Conservation (phyloP, 176 grass and related monocot genomes). For the Juncus effusus region DNA sequence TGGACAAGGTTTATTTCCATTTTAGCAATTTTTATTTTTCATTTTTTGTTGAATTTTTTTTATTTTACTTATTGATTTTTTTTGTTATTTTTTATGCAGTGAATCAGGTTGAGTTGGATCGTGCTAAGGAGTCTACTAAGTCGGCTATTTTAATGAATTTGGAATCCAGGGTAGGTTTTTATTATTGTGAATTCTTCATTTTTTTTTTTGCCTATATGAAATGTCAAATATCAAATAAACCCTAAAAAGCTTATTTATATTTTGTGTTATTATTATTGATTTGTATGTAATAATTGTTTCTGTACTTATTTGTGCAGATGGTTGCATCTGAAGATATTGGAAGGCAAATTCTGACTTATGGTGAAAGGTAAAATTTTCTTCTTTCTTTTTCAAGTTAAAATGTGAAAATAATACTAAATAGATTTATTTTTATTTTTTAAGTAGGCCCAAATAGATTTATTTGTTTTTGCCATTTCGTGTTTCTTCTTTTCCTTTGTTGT, state of each 20-base stretch:
- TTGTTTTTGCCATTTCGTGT: too few species aligned
- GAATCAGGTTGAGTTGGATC: slow-evolving; percentile 75
- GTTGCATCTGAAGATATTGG: slow-evolving; percentile 73
- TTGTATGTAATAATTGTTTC: not conserved
- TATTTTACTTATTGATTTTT: slow-evolving; percentile 27
- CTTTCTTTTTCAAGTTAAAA: too few species aligned
- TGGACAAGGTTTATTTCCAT: slow-evolving; percentile 56
- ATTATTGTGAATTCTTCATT: slow-evolving; percentile 27
- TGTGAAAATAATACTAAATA: too few species aligned
- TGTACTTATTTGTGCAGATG: slow-evolving; percentile 32
- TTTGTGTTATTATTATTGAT: not conserved
- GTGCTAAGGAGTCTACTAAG: slow-evolving; percentile 79
- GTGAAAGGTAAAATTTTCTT: slow-evolving; percentile 63
- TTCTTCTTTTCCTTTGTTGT: not conserved
- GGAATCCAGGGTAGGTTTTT: slow-evolving; percentile 63
- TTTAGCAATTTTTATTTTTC: slow-evolving; percentile 19
- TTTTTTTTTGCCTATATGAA: not conserved
- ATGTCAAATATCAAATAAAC: slow-evolving; percentile 11
- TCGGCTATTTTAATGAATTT: slow-evolving; percentile 59
- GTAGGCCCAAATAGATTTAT: too few species aligned
- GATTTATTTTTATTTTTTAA: too few species aligned
- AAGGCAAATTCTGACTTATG: slow-evolving; percentile 73
- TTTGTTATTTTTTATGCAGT: slow-evolving; percentile 33
- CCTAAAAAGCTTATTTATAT: not conserved
- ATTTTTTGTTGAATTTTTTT: slow-evolving; percentile 16